Conservation (phyloP, 176 grass and related monocot genomes). For the Eragrostis nindensis region DNA sequence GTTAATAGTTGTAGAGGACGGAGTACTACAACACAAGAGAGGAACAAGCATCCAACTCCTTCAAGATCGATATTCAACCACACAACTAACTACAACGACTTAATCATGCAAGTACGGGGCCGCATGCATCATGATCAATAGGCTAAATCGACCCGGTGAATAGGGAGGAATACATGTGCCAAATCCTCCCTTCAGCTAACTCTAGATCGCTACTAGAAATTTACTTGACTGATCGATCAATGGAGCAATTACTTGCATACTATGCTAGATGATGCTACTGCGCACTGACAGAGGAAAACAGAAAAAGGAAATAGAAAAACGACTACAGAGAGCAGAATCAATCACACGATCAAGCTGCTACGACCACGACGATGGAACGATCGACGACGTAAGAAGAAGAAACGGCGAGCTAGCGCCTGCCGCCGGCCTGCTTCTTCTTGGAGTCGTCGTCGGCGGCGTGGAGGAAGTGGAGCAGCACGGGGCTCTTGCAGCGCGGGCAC, state of each 20-base stretch:
- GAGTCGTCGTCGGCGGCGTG: background rate
- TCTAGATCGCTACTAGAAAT: no score
- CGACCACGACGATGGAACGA: background rate
- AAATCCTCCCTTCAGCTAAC: no score
- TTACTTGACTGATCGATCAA: no score
- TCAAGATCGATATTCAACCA: background rate
- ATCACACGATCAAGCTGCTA: background rate
- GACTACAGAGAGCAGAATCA: background rate
- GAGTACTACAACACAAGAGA: background rate
- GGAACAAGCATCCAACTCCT: conserved; percentile 1
- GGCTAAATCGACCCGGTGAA: background rate
- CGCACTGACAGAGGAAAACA: no score
- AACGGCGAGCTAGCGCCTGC: conserved; percentile 19
- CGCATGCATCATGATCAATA: background rate
- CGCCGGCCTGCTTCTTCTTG: background rate
- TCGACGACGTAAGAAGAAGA: background rate
- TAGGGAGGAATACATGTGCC: no score
- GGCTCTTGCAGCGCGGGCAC: conserved; percentile 75
- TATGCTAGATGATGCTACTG: no score
- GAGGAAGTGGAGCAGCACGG: conserved; percentile 63
- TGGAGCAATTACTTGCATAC: no score
- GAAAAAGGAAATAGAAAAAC: no score
- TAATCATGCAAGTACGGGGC: background rate
- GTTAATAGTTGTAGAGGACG: background rate
- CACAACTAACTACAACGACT: conserved; percentile 5